These are phyloP conservation scores for Fusarium falciforme DNA, from an alignment of 2,329 filamentous ascomycete species.

Conservation along the genomic window DNA sequence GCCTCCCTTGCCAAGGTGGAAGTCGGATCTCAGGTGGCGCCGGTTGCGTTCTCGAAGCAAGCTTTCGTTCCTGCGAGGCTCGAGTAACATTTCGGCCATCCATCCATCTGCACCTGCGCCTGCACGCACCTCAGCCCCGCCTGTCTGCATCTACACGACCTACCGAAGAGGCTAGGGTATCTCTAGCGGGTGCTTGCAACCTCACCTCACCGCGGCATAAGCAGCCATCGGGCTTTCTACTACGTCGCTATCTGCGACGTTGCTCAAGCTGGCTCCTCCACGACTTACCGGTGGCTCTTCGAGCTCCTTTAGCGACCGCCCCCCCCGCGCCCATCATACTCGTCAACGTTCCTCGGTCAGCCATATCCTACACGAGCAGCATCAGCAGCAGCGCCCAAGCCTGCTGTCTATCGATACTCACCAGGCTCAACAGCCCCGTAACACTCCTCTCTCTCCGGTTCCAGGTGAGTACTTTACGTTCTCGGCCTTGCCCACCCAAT, in stretches of 20 bases:
- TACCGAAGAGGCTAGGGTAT: neutral
- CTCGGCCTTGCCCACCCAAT: constrained; percentile 21
- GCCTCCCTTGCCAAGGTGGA: constrained; percentile 38
- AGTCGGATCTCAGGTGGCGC: constrained; percentile 27
- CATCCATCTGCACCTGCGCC: neutral
- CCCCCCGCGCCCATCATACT: constrained; percentile 62
- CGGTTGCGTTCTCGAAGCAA: constrained; percentile 16
- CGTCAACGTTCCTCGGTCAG: constrained; percentile 61
- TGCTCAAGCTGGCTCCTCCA: constrained; percentile 63
- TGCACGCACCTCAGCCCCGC: neutral
- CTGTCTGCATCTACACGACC: neutral
- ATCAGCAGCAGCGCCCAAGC: constrained; percentile 46
- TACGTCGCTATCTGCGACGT: constrained; percentile 41
- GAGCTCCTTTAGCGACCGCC: constrained; percentile 63
- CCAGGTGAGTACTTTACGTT: constrained; percentile 59
- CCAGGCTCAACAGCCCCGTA: constrained; percentile 43
- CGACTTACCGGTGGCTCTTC: constrained; percentile 64
- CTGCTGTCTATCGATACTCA: constrained; percentile 48
- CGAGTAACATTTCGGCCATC: neutral
- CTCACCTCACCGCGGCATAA: constrained; percentile 15
- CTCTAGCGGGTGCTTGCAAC: constrained; percentile 18
- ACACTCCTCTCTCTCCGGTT: constrained; percentile 61
- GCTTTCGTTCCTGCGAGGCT: constrained; percentile 18
- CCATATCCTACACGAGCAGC: constrained; percentile 39
- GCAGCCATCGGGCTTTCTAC: constrained; percentile 13